Evolutionary conservation across 805 yeast genomes (phyloP).

Genomic region (Blastobotrys robertii): DNA sequence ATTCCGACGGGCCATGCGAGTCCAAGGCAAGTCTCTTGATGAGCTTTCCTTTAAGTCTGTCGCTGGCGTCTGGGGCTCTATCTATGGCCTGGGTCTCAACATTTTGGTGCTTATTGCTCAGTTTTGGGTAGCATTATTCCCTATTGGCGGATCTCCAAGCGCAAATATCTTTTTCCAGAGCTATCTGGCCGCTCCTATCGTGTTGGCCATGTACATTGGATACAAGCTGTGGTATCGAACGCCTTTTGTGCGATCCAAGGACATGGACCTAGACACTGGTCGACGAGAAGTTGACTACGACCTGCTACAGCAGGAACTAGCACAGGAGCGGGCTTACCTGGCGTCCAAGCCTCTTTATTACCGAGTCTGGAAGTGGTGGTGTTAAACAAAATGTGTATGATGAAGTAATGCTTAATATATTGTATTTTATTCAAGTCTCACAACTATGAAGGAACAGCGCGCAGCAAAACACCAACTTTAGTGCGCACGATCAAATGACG

Average conservation of each 20-base stretch:
- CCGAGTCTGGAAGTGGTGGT: constrained; percentile 51
- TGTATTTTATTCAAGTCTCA: no score
- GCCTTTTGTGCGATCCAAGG: constrained; percentile 35
- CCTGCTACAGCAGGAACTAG: constrained; percentile 43
- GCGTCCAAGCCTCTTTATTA: constrained; percentile 37
- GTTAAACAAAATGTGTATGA: constrained; percentile 29
- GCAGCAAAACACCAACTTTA: no score
- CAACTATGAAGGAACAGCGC: no score
- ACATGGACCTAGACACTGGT: constrained; percentile 55
- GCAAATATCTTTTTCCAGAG: constrained; percentile 37
- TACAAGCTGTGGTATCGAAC: constrained; percentile 36
- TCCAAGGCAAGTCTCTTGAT: constrained; percentile 57
- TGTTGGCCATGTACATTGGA: constrained; percentile 32
- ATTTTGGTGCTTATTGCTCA: constrained; percentile 58
- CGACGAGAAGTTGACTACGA: constrained; percentile 53
- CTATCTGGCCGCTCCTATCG: constrained; percentile 41
- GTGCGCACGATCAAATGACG: no score
- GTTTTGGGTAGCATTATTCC: constrained; percentile 76
- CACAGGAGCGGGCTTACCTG: constrained; percentile 45
- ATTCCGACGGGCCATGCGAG: constrained; percentile 50
- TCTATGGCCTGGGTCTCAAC: constrained; percentile 49
- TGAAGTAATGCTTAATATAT: no score
- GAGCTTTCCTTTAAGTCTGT: constrained; percentile 62
- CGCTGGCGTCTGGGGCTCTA: constrained; percentile 60
- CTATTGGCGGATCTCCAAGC: constrained; percentile 36